Evolutionary conservation across 2,329 filamentous ascomycete species (phyloP).

Genomic region (Arachnomyces sp.): DNA sequence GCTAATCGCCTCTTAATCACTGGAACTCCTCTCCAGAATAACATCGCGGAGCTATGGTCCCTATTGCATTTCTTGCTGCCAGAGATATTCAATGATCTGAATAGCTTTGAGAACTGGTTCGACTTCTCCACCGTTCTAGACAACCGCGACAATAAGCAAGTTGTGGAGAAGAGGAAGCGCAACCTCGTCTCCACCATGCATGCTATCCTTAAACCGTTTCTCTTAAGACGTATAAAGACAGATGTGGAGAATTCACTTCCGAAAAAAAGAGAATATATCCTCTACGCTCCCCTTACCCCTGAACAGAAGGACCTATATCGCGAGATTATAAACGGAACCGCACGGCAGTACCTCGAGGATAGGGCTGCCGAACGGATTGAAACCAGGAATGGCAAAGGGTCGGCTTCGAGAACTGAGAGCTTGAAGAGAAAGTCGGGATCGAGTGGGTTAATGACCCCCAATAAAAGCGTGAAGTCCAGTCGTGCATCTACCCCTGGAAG

Average conservation of each 20-base stretch:
- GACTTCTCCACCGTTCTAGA: conserved; percentile 91
- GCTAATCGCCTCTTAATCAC: conserved; percentile 89
- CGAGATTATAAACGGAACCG: conserved; percentile 72
- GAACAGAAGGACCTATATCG: conserved; percentile 90
- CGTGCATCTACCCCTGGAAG: conserved; percentile 64
- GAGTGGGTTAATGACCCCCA: conserved; percentile 40
- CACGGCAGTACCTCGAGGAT: conserved; percentile 40
- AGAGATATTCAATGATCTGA: conserved; percentile 84
- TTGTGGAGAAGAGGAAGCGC: conserved; percentile 68
- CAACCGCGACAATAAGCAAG: conserved; percentile 66
- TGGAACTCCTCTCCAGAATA: conserved; percentile 91
- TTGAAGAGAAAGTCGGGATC: conserved; percentile 51
- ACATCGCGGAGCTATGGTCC: conserved; percentile 90
- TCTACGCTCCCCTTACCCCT: conserved; percentile 84
- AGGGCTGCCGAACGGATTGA: conserved; percentile 44
- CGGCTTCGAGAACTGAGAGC: conserved; percentile 33
- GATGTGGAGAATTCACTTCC: conserved; percentile 89
- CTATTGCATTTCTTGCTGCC: conserved; percentile 87
- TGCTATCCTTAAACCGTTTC: conserved; percentile 80
- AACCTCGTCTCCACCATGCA: conserved; percentile 82
- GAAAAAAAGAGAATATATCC: conserved; percentile 90
- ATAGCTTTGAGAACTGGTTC: conserved; percentile 92
- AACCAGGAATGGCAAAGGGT: conserved; percentile 23
- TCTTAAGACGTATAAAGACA: conserved; percentile 80
- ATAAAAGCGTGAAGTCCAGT: conserved; percentile 69